These are phyloP conservation scores for Calonectria pauciramosa DNA, from an alignment of 2,329 filamentous ascomycete genomes.

Conservation along the genomic window DNA sequence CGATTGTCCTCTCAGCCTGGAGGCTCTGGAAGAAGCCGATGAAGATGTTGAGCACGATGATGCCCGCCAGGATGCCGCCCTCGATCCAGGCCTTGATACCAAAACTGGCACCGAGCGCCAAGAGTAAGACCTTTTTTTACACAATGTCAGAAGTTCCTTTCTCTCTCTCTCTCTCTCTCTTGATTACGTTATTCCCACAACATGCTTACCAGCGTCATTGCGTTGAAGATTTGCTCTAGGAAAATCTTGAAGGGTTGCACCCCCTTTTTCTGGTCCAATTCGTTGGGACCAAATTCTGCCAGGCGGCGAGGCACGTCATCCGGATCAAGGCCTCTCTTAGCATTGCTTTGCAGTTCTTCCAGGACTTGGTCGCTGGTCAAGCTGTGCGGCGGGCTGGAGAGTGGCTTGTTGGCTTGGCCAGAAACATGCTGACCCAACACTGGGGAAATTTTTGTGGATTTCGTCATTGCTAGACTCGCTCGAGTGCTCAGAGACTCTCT, in stretches of 20 bases:
- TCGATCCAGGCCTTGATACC: conserved; percentile 67
- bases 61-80: conserved; percentile 65
- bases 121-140: conserved; percentile 61
- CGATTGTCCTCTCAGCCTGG: conserved; percentile 58
- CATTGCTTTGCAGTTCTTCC: conserved; percentile 64
- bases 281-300: conserved; percentile 68
- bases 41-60: conserved; percentile 66
- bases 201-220: conserved; percentile 65
- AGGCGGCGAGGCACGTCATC: conserved; percentile 64
- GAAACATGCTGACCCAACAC: conserved; percentile 42
- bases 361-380: conserved; percentile 63
- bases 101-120: conserved; percentile 70
- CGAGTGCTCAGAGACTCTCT: neutral
- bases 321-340: conserved; percentile 65
- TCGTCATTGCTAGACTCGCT: conserved; percentile 62
- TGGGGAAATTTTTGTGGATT: conserved; percentile 13
- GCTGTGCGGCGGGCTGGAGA: conserved; percentile 69
- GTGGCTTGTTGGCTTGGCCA: conserved; percentile 48
- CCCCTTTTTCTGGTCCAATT: conserved; percentile 59
- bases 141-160: neutral
- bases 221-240: conserved; percentile 70
- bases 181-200: neutral
- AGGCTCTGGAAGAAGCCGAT: conserved; percentile 62
- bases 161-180: neutral
- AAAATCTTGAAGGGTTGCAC: conserved; percentile 70